These are phyloP conservation scores for Kluyveromyces sp. DNA, from an alignment of 1,139 yeast genomes.

Conservation along the genomic window DNA sequence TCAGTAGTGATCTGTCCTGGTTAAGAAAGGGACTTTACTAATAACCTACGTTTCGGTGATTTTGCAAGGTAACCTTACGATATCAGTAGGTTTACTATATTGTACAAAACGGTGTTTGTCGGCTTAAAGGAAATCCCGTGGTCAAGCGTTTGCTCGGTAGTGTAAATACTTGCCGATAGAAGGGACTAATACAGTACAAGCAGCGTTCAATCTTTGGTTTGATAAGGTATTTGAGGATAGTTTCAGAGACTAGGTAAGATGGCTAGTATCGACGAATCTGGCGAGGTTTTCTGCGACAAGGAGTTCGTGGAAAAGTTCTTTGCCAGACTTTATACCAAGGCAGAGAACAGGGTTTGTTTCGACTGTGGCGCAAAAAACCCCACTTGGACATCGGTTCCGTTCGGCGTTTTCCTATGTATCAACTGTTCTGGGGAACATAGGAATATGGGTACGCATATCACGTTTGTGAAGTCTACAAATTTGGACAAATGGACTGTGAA, in stretches of 20 bases:
- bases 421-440: constrained; percentile 97
- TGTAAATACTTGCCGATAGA: no score
- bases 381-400: constrained; percentile 97
- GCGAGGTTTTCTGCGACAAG: constrained; percentile 30
- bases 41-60: no score
- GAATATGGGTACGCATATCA: constrained; percentile 91
- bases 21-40: no score
- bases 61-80: no score
- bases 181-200: no score
- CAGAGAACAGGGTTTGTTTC: constrained; percentile 79
- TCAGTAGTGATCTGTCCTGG: no score
- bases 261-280: constrained; percentile 22
- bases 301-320: constrained; percentile 30
- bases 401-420: constrained; percentile 86
- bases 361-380: constrained; percentile 94
- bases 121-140: no score
- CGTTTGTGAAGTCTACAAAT: constrained; percentile 88
- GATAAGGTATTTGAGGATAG: neutral
- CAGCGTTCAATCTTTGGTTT: neutral
- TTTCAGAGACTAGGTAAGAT: neutral
- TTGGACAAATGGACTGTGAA: constrained; percentile 89
- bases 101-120: no score
- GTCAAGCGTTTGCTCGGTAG: no score
- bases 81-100: no score
- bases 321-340: constrained; percentile 26